Evolutionary conservation across 2,329 filamentous ascomycete species (phyloP).

Genomic region (Podosphaera leucotricha): DNA sequence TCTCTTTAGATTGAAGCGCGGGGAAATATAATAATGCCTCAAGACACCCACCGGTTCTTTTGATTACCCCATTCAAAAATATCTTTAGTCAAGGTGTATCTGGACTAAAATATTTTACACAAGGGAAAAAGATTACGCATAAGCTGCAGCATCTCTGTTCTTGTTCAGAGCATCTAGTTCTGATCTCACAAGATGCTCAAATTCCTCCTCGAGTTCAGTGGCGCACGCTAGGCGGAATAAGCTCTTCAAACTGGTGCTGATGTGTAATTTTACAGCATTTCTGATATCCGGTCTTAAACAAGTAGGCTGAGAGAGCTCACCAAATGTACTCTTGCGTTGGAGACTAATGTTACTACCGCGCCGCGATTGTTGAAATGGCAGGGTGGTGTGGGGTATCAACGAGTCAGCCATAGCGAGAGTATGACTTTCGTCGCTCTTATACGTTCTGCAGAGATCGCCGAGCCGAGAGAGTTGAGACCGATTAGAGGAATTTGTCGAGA

Average conservation of each 20-base stretch:
- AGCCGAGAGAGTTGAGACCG: neutral
- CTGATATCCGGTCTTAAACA: neutral
- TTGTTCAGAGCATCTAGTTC: conserved; percentile 22
- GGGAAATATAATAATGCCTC: too few species aligned
- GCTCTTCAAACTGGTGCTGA: conserved; percentile 51
- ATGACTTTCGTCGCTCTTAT: neutral
- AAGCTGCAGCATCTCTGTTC: neutral
- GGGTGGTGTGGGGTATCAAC: neutral
- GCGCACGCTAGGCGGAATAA: conserved; percentile 42
- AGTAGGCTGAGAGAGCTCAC: neutral
- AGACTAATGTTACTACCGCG: neutral
- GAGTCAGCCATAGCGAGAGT: neutral
- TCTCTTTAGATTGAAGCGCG: too few species aligned
- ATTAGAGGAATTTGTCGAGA: conserved; percentile 11
- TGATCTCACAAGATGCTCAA: conserved; percentile 30
- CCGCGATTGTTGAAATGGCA: neutral
- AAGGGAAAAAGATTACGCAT: too few species aligned
- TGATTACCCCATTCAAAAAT: too few species aligned
- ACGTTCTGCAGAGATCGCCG: neutral
- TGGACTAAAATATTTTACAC: too few species aligned
- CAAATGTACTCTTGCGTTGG: neutral
- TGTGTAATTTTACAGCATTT: conserved; percentile 7
- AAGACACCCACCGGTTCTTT: too few species aligned
- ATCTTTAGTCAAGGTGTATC: too few species aligned
- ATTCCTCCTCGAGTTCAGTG: conserved; percentile 29